Evolutionary conservation across 257 asterid genomes (phyloP), one percentile per base, ranked within the genome.

Genomic region (Dorcoceras hygrometricum): DNA sequence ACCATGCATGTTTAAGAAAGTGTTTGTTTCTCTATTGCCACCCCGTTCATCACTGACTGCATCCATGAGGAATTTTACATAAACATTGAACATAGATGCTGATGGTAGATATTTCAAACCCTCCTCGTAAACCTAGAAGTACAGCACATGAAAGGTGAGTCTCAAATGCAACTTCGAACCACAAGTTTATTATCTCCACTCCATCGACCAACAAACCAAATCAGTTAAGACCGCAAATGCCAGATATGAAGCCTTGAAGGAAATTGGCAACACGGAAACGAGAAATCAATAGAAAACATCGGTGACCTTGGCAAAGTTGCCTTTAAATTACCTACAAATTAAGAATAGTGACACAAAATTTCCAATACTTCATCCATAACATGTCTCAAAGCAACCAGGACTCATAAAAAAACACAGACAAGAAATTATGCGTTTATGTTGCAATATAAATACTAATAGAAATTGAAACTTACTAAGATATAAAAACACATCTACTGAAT

Each of bases 51-150:
- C 66, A 73, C 18, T 46, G 67, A 78, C 72, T 57, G 79, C 84
- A 57, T 84, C 89, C 81, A 73, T 75, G 77, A 93, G 82, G 76
- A 90, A 90, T 78, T 57, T 57, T 6, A 57, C 62, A 57, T 57
- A 57, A 24, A 57, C 32, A 57, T 23, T 24, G 62, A 57, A 57
- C 62, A 57, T 57, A 8, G 62, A 23, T 24, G 62, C 62, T 22
- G 34, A 57, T 4, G 62, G 62, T 12, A 57, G 32, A 57, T 8
- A 20, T 23, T 57, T 24, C 31, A 57, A 57, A 57, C 62, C 29
- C 62, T 57, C 62, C 29, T 57, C 62, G 62, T 57, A 57, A 57
- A 24, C 62, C 62, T 57, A 14, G 27, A 23, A 4, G 1, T 57
- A 23, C 32, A 18, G 22, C 16, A 22, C 8, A 25, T 57, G 62